A percentile compares a stretch with the other conserved stretches of the same genome.
These are phyloP conservation scores for Melanomma pulvis-pyrius DNA, from an alignment of 495 filamentous ascomycete species.

Conservation along the genomic window DNA sequence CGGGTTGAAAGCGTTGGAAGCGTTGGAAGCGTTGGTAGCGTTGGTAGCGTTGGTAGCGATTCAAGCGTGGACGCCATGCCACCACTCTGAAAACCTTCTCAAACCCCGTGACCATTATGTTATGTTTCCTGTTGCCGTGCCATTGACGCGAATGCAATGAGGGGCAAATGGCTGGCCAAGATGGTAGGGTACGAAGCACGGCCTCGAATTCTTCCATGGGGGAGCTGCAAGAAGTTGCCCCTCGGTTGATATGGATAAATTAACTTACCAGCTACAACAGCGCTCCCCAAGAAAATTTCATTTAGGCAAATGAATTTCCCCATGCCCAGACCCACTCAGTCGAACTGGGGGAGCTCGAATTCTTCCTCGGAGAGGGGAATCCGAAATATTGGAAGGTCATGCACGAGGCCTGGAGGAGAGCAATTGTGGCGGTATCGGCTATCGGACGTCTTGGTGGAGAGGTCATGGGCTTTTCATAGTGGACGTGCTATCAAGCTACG, in stretches of 20 bases:
- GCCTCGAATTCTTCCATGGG: background rate
- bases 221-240: constrained; percentile 13
- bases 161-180: background rate
- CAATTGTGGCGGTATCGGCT: background rate
- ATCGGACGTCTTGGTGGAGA: background rate
- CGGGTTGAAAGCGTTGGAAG: background rate
- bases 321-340: background rate
- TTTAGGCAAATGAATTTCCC: background rate
- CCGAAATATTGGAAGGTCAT: constrained; percentile 14
- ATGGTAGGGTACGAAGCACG: background rate
- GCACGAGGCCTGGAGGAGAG: background rate
- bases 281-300: background rate
- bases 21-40: no score
- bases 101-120: background rate
- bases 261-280: background rate
- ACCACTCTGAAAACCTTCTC: background rate
- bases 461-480: background rate
- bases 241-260: constrained; percentile 29
- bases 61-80: background rate
- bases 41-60: no score
- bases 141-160: background rate
- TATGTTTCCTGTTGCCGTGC: background rate
- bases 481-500: background rate
- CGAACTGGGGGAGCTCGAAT: constrained; percentile 1
- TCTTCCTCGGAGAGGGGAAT: background rate